Conservation (phyloP, 106 monocot species). For the Acorus gramineus region DNA sequence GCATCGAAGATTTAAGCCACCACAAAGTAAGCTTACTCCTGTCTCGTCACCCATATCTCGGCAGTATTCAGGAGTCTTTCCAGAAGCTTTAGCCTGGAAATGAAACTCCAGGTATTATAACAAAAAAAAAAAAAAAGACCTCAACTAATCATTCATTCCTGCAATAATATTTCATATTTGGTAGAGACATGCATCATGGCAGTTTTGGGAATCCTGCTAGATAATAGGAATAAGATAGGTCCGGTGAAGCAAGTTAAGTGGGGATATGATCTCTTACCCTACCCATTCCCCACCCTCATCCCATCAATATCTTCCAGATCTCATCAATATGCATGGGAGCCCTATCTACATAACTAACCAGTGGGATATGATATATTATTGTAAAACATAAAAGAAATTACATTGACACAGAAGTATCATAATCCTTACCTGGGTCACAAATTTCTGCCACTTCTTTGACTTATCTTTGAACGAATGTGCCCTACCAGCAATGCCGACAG, state of each 20-base stretch:
- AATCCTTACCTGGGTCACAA: constrained; percentile 56
- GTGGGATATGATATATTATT: background rate
- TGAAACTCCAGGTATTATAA: background rate
- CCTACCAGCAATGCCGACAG: constrained; percentile 7
- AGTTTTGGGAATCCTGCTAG: too few species aligned
- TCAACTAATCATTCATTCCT: background rate
- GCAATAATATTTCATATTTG: too few species aligned
- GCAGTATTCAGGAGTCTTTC: constrained; percentile 63
- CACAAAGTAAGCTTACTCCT: constrained; percentile 43
- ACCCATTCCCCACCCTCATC: too few species aligned
- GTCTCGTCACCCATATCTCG: constrained; percentile 49
- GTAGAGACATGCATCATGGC: too few species aligned
- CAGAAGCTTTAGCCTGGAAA: constrained; percentile 80
- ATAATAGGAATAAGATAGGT: too few species aligned
- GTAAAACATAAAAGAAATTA: background rate
- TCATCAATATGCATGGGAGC: too few species aligned
- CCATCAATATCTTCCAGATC: too few species aligned
- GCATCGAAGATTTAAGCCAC: background rate
- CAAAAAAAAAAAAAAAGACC: background rate
- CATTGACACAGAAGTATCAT: constrained; percentile 2
- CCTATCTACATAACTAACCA: too few species aligned
- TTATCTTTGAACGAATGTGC: constrained; percentile 49
- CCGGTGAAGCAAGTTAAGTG: too few species aligned
- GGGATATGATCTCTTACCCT: too few species aligned
- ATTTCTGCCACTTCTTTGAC: constrained; percentile 86